A percentile compares a stretch with the other conserved stretches of the same genome.
Evolutionary conservation across 2,329 filamentous ascomycete genomes (phyloP).

Genomic region (Cercospora brassicicola): DNA sequence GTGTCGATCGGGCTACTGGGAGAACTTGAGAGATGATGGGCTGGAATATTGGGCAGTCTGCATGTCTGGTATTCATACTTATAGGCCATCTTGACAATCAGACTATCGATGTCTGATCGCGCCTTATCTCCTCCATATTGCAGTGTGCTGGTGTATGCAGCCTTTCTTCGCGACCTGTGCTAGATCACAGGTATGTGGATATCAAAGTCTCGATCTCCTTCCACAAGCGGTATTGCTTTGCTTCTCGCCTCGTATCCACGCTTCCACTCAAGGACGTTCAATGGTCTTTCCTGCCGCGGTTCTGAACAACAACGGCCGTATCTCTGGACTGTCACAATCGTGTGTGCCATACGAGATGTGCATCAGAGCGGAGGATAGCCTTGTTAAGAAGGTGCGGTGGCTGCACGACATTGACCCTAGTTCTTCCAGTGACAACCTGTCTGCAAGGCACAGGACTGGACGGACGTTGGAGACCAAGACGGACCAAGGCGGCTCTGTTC

Average conservation of each 20-base stretch:
- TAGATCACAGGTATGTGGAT: background rate
- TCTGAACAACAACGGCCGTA: background rate
- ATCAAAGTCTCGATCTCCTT: background rate
- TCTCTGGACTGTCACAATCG: background rate
- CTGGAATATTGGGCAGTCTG: background rate
- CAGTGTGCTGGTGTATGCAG: background rate
- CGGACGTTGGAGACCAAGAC: constrained; percentile 4
- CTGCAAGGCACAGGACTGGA: background rate
- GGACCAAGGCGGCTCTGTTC: background rate
- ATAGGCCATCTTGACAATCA: background rate
- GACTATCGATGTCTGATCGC: background rate
- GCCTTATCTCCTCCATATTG: background rate
- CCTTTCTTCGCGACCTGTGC: background rate
- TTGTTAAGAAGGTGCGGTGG: background rate
- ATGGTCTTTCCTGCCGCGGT: background rate
- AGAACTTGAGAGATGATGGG: background rate
- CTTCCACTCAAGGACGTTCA: background rate
- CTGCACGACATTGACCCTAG: background rate
- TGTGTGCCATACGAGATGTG: background rate
- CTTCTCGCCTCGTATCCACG: background rate
- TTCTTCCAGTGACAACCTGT: background rate
- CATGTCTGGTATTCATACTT: background rate
- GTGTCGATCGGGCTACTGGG: background rate
- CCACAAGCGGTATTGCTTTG: background rate
- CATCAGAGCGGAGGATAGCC: background rate